These are phyloP conservation scores for Trichoderma cornu-damae DNA, from an alignment of 2,329 filamentous ascomycete genomes.

Conservation along the genomic window DNA sequence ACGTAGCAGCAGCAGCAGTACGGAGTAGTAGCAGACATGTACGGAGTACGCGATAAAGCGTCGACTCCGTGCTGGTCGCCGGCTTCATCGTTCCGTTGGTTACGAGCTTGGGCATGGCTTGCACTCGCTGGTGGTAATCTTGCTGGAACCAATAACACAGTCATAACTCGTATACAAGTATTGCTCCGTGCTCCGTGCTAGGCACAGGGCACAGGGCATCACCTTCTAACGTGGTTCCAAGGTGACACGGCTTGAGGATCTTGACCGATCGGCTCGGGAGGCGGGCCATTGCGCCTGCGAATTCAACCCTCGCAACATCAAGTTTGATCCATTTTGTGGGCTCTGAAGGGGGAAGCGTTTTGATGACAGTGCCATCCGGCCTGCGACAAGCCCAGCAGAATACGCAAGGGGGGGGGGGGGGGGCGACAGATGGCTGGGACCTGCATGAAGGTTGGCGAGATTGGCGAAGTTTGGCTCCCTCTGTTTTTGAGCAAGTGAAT, in stretches of 20 bases:
- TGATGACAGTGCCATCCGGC: constrained; percentile 4
- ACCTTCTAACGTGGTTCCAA: neutral
- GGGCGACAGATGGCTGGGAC: neutral
- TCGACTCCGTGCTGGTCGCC: constrained; percentile 1
- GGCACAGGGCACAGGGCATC: neutral
- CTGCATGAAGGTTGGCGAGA: constrained; percentile 4
- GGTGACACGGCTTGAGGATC: constrained; percentile 4
- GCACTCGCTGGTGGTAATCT: constrained; percentile 12
- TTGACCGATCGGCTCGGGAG: constrained; percentile 11
- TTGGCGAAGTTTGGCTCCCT: constrained; percentile 1
- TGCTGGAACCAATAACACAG: constrained; percentile 6
- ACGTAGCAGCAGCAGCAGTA: too few species aligned
- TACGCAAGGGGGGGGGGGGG: neutral
- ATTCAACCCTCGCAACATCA: neutral
- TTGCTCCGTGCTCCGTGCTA: neutral
- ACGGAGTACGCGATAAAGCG: constrained; percentile 11
- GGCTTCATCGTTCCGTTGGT: constrained; percentile 13
- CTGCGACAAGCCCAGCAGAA: constrained; percentile 1
- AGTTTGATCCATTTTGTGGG: constrained; percentile 6
- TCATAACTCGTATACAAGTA: neutral
- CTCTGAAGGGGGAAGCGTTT: neutral
- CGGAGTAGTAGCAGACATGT: too few species aligned
- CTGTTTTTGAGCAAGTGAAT: neutral
- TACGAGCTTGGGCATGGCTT: constrained; percentile 1
- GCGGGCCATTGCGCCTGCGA: constrained; percentile 2